A percentile compares a stretch with the other conserved stretches of the same genome.
phyloP scores from a whole-genome alignment of 179 eudicot species.

The Silene noctiflora region DNA sequence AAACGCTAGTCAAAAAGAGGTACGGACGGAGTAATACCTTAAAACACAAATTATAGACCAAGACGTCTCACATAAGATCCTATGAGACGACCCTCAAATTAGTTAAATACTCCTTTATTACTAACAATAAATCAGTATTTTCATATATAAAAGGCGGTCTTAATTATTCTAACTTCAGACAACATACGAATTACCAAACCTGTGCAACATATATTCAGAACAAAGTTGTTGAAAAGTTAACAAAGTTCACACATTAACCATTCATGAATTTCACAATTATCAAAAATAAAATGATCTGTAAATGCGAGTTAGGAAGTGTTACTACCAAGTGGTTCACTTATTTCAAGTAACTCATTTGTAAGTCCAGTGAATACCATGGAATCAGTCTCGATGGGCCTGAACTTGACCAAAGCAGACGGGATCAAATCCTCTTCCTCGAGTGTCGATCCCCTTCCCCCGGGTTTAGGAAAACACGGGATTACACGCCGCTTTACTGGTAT shows the following conservation, averaged over 20 bases:
- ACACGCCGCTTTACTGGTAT: slow-evolving; percentile 59
- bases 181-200: neutral
- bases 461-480: slow-evolving; percentile 69
- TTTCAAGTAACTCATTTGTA: slow-evolving; percentile 72
- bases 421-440: slow-evolving; percentile 79
- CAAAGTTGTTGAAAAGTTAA: neutral
- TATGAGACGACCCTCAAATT: too few species aligned
- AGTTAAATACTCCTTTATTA: too few species aligned
- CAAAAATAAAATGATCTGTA: neutral
- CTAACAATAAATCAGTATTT: too few species aligned
- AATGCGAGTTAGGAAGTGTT: slow-evolving; percentile 10
- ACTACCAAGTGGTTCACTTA: slow-evolving; percentile 62
- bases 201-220: neutral
- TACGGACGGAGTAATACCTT: too few species aligned
- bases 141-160: too few species aligned
- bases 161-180: neutral
- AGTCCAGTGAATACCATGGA: slow-evolving; percentile 75
- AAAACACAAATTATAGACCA: too few species aligned
- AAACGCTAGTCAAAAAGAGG: too few species aligned
- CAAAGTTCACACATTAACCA: neutral
- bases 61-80: too few species aligned
- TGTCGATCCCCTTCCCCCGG: slow-evolving; percentile 49
- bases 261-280: slow-evolving; percentile 3
- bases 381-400: slow-evolving; percentile 80
- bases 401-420: slow-evolving; percentile 82